A percentile compares a stretch with the other conserved stretches of the same genome.
phyloP scores from a whole-genome alignment of 495 filamentous ascomycete species.

The Penicillium argentinense region DNA sequence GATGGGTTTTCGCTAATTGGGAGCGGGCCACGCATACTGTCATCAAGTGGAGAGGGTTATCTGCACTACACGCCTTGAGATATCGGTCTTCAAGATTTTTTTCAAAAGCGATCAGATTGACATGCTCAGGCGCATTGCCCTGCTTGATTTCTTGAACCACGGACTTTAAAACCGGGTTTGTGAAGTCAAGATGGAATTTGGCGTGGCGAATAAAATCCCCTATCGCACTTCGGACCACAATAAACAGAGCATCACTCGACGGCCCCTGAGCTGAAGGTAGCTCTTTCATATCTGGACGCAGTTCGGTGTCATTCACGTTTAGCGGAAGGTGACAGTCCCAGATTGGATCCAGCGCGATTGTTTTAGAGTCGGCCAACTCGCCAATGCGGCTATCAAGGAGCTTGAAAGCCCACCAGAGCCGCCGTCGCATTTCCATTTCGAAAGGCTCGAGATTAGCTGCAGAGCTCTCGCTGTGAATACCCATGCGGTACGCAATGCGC shows the following conservation, averaged over 20 bases:
- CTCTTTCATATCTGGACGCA: constrained; percentile 50
- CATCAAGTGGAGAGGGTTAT: constrained; percentile 33
- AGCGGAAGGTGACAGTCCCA: constrained; percentile 57
- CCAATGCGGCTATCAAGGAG: constrained; percentile 52
- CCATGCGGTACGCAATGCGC: constrained; percentile 55
- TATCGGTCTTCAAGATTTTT: constrained; percentile 47
- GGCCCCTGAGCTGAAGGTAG: constrained; percentile 31
- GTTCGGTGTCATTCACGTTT: constrained; percentile 57
- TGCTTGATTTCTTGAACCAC: constrained; percentile 28
- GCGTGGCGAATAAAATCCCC: constrained; percentile 48
- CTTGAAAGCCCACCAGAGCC: constrained; percentile 60
- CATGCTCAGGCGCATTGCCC: constrained; percentile 14
- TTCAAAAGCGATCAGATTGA: constrained; percentile 39
- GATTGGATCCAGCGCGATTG: constrained; percentile 40
- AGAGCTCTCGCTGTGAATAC: constrained; percentile 47
- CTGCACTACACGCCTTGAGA: constrained; percentile 43
- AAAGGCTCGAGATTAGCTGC: constrained; percentile 32
- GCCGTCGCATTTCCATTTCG: constrained; percentile 58
- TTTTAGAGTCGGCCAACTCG: constrained; percentile 42
- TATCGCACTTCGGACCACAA: constrained; percentile 48
- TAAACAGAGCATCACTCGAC: constrained; percentile 53
- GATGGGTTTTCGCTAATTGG: constrained; percentile 42
- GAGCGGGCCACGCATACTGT: constrained; percentile 51
- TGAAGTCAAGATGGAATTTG: constrained; percentile 51
- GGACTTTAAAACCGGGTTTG: constrained; percentile 44